These are phyloP conservation scores for Diaporthe sp. DNA, from an alignment of 2,329 filamentous ascomycete species.

Conservation along the genomic window DNA sequence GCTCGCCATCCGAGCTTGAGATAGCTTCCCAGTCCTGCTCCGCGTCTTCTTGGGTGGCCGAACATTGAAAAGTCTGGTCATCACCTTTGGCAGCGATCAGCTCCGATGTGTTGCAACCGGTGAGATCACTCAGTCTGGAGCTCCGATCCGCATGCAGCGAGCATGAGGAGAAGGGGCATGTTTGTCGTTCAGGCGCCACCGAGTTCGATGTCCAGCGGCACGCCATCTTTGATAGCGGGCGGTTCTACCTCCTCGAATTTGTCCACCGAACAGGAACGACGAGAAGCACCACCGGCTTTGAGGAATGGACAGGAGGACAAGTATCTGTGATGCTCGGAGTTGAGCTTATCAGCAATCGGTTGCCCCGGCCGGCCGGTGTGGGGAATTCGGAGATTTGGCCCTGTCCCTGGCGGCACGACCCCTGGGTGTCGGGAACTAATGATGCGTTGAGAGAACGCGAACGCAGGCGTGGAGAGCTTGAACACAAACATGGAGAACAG, in stretches of 20 bases:
- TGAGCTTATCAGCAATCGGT: neutral
- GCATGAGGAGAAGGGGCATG: constrained; percentile 14
- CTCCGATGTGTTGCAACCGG: neutral
- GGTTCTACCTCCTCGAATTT: neutral
- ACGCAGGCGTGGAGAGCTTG: no score
- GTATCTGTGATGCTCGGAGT: neutral
- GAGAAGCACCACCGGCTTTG: neutral
- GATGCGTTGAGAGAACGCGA: neutral
- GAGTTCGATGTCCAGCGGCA: constrained; percentile 21
- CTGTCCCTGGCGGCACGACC: neutral
- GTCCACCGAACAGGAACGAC: neutral
- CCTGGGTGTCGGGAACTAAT: neutral
- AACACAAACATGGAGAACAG: neutral
- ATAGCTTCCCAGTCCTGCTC: constrained; percentile 16
- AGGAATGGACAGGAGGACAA: neutral
- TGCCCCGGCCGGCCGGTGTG: neutral
- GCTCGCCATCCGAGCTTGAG: constrained; percentile 20
- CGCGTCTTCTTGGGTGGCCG: neutral
- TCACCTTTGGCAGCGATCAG: neutral
- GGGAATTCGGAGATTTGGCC: constrained; percentile 16
- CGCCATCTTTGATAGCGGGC: neutral
- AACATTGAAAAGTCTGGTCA: neutral
- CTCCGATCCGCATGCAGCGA: neutral
- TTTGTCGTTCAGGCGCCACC: constrained; percentile 11
- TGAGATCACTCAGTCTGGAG: neutral